Percentiles rank a stretch among this genome's conserved stretches.
Evolutionary conservation across 1,284 basidiomycete species (phyloP).

Genomic region (Dichomitus squalens): DNA sequence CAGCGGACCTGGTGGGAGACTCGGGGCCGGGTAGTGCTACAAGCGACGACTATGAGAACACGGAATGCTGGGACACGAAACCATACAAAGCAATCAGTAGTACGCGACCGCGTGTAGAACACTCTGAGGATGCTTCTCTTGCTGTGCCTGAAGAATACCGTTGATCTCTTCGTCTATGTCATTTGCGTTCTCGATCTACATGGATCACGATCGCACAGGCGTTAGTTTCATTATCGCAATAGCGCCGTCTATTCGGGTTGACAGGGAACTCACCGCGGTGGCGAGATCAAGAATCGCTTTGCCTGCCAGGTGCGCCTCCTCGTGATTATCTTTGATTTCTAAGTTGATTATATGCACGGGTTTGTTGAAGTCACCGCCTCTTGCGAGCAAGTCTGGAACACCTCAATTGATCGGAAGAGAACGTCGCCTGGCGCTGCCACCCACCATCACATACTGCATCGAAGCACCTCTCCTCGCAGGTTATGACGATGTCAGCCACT

Average conservation of each 20-base stretch:
- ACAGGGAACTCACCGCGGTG: constrained; percentile 65
- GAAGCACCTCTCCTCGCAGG: constrained; percentile 98
- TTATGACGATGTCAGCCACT: constrained; percentile 94
- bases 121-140: constrained; percentile 90
- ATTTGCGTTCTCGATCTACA: constrained; percentile 81
- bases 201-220: background rate
- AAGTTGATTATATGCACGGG: constrained; percentile 97
- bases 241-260: background rate
- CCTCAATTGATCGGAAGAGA: constrained; percentile 13
- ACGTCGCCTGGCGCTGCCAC: constrained; percentile 29
- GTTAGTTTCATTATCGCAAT: background rate
- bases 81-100: constrained; percentile 53
- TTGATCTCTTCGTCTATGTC: constrained; percentile 95
- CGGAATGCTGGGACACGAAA: background rate
- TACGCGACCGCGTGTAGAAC: constrained; percentile 90
- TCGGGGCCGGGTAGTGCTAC: constrained; percentile 14
- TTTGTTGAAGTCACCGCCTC: constrained; percentile 92
- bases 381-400: constrained; percentile 76
- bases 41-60: constrained; percentile 2
- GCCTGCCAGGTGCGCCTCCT: constrained; percentile 95
- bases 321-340: constrained; percentile 99
- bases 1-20: background rate
- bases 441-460: constrained; percentile 97
- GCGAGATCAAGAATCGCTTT: constrained; percentile 96
- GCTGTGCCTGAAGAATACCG: constrained; percentile 80